Evolutionary conservation across 108 stramenopile species (phyloP), one percentile per base, ranked within the genome.

Genomic region (Pseudonitzschia multiseries): DNA sequence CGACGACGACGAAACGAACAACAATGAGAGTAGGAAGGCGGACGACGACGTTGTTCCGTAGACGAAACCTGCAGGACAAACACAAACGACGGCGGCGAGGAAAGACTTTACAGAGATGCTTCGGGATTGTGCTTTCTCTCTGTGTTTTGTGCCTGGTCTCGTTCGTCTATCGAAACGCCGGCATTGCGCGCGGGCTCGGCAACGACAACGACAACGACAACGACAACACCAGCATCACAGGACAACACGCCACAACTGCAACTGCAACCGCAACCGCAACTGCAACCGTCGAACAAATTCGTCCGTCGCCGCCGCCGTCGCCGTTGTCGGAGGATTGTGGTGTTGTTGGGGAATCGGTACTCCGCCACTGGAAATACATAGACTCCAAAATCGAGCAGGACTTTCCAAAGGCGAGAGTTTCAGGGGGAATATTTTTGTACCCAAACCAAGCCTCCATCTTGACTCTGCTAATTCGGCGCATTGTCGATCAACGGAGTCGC

Each of bases 381-480:
- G 71, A 81, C 52, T 41, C 59, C n/a, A 68, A 43, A 4, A 36
- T 70, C 50, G 33, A 57, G 1, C 22, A 51, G 57, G 15, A 75
- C 9, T 81, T 59, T 67, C 70, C 78, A 6, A 76, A 65, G 9
- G 54, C 68, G 10, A 62, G 76, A 40, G 75, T 87, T 1, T 80
- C 79, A 17, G 86, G 86, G 41, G 86, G 86, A 10, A 82, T 86
- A 51, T 83, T 83, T 66, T 69, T 86, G 26, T 83, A 86, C 71
- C 86, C 81, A 0, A 54, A 79, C 31, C 86, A 87, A 56, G 18
- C 81, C 10, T 27, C 68, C 15, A 21, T 86, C 26, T 70, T 87
- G 68, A 33, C 78, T n/a, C 3, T 27, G 10, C 41, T 67, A 0
- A 31, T 76, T 2, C 64, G 51, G 13, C 4, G 22, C 29, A 48